These are phyloP conservation scores for Pleurotus sapidus DNA, from an alignment of 768 basidiomycete genomes.

Conservation along the genomic window DNA sequence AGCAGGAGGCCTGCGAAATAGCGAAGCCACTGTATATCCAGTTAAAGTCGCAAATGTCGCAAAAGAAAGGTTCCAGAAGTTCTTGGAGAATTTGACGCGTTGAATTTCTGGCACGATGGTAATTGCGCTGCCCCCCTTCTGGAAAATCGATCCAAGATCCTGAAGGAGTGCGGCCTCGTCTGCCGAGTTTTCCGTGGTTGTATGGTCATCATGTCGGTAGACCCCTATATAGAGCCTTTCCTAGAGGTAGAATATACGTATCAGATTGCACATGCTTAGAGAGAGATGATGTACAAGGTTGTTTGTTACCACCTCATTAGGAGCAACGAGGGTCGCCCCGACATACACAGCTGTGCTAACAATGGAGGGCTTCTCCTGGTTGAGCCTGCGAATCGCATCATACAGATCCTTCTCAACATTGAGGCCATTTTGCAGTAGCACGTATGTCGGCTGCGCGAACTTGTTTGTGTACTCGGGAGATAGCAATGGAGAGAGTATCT, in stretches of 20 bases:
- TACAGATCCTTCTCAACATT: conserved; percentile 69
- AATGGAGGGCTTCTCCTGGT: conserved; percentile 43
- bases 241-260: conserved; percentile 21
- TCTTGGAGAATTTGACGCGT: conserved; percentile 58
- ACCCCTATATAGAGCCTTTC: conserved; percentile 51
- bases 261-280: no score
- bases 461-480: conserved; percentile 40
- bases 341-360: conserved; percentile 57
- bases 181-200: conserved; percentile 36
- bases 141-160: conserved; percentile 43
- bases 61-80: conserved; percentile 62
- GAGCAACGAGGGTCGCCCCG: conserved; percentile 42
- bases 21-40: conserved; percentile 43
- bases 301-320: conserved; percentile 49
- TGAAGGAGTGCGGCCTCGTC: conserved; percentile 38
- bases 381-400: conserved; percentile 40
- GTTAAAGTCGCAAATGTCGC: conserved; percentile 52
- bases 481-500: conserved; percentile 55
- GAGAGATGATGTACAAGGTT: conserved; percentile 38
- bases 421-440: conserved; percentile 70
- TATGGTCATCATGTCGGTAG: conserved; percentile 44
- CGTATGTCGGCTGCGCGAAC: conserved; percentile 54
- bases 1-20: conserved; percentile 46
- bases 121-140: conserved; percentile 45
- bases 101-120: conserved; percentile 56